Conservation (phyloP, 805 yeast genomes). For the Candida endomychidarum region DNA sequence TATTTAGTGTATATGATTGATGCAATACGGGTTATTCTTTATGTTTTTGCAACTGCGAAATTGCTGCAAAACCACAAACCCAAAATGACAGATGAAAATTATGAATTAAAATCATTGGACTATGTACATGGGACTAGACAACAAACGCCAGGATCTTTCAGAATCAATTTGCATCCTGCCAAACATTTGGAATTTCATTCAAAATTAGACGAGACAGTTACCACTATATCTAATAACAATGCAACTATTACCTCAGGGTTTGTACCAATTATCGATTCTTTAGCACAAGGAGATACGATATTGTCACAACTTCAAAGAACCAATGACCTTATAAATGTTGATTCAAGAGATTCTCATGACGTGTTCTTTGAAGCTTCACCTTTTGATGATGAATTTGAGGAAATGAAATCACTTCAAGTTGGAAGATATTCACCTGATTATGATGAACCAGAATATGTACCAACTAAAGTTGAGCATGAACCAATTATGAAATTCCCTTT, state of each 20-base stretch:
- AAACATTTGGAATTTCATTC: slow-evolving; percentile 1
- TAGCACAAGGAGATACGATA: neutral
- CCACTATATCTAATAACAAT: slow-evolving; percentile 2
- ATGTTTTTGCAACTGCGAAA: slow-evolving; percentile 4
- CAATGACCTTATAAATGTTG: too few species aligned
- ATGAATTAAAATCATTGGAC: slow-evolving; percentile 5
- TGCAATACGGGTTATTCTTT: too few species aligned
- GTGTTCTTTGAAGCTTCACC: slow-evolving; percentile 11
- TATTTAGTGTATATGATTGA: too few species aligned
- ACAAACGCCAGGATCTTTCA: slow-evolving; percentile 8
- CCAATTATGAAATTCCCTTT: slow-evolving; percentile 18
- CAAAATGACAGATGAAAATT: slow-evolving; percentile 9
- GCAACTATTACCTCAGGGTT: slow-evolving; percentile 2
- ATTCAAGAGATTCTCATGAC: slow-evolving; percentile 3
- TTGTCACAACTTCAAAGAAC: slow-evolving; percentile 1
- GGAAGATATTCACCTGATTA: neutral
- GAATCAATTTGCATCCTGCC: slow-evolving; percentile 1
- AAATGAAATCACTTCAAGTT: slow-evolving; percentile 6
- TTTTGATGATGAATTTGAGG: slow-evolving; percentile 7
- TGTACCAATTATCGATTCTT: neutral
- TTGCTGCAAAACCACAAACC: slow-evolving; percentile 2
- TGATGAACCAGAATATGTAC: neutral
- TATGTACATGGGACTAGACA: neutral
- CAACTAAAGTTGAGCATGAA: slow-evolving; percentile 7
- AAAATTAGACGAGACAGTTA: neutral